Base-by-base conservation (phyloP, 345 rosid genomes). In the Melaleuca alternifolia region DNA sequence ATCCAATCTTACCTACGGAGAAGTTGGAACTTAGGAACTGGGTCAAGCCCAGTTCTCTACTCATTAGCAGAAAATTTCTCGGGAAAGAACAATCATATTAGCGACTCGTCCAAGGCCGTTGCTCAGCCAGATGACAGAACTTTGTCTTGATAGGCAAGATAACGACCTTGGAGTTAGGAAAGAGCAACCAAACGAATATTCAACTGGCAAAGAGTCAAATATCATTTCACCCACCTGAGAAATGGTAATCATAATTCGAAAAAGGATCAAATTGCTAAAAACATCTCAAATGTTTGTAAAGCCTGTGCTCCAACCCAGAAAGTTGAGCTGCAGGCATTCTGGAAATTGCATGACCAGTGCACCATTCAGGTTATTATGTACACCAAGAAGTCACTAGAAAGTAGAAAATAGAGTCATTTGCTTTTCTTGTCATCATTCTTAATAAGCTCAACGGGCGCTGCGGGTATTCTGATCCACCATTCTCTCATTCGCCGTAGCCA, bases 401-500 rank as follows among this genome's bases (percentile, higher is more conserved):
- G 84, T 50, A 28, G 52, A 50, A 51, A 50, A 57, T 51, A 83
- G 59, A 51, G 77, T 92, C 88, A 90, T 87, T 92, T 95, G 93
- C 90, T 93, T 88, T 94, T 96, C 92, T 93, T 96, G 89, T 94
- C 95, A 48, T 92, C 95, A 0, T 89, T 61, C 92, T 89, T 93
- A 86, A 92, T 85, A 61, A 95, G 92, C 89, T 91, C 94, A 86
- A 97, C 97, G 10, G 96, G 97, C 79, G 98, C 99, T 86, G 98
- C 98, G 1, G 99, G 98, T 86, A 97, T 91, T 86, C 96, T 92
- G 83, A 94, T 84, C 99, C 98, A 97, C 99, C 99, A 96, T 86
- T 97, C 99, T 89, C 95, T 92, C 75, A 95, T n/a, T 87, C 97
- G 93, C 86, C 98, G 91, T 83, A 93, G 85, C 88, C 85, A 87